Percentiles rank a stretch among this genome's conserved stretches.
phyloP scores from a whole-genome alignment of 441 rosid species.

The Euphorbia corollata region DNA sequence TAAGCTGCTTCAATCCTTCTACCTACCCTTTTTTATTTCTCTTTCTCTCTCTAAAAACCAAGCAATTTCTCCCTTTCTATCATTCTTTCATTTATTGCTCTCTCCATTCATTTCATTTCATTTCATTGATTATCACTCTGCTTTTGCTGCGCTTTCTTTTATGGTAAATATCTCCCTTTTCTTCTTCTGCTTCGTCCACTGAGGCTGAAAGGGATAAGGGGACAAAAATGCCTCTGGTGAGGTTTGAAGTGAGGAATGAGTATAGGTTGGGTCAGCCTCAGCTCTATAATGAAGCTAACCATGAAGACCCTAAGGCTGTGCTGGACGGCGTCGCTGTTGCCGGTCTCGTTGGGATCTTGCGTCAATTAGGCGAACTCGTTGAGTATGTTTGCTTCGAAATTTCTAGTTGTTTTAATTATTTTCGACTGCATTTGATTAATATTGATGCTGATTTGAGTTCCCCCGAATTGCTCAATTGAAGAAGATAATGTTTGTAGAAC shows the following conservation, averaged over 20 bases:
- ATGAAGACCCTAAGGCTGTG: constrained; percentile 78
- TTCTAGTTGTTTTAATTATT: background rate
- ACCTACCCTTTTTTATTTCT: constrained; percentile 24
- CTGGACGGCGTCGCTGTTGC: constrained; percentile 81
- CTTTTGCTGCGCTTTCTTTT: background rate
- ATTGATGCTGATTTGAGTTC: background rate
- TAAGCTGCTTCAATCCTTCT: constrained; percentile 52
- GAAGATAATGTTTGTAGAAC: background rate
- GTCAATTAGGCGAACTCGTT: constrained; percentile 95
- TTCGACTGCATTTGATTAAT: background rate
- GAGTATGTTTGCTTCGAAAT: constrained; percentile 43
- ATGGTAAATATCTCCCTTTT: background rate
- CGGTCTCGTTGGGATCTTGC: constrained; percentile 96
- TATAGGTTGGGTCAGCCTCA: constrained; percentile 58
- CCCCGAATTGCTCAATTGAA: constrained; percentile 8
- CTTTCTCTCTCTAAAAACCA: background rate
- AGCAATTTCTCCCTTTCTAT: background rate
- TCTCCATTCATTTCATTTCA: constrained; percentile 6
- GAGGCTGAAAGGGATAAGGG: constrained; percentile 10
- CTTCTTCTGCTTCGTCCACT: background rate
- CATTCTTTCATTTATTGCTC: constrained; percentile 14
- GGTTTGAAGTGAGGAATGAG: constrained; percentile 75
- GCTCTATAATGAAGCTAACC: constrained; percentile 45
- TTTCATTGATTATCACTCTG: background rate
- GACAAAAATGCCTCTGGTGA: constrained; percentile 64